phyloP scores from a whole-genome alignment of 148 eudicot species.

The Camellia lanceoleosa region DNA sequence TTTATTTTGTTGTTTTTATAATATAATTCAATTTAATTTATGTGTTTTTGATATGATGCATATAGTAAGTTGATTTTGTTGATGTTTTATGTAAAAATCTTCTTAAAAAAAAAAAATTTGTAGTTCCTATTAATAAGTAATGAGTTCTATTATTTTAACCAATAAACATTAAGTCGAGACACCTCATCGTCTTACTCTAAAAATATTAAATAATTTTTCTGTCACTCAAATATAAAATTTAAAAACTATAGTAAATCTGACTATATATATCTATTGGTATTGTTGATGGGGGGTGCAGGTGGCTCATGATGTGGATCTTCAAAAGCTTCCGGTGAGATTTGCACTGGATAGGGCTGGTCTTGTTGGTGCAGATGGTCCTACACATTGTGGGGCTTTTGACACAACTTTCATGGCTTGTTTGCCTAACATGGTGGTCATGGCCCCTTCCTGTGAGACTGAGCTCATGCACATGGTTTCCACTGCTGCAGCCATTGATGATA shows the following conservation, averaged over 20 bases:
- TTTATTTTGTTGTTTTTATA: not conserved
- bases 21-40: not conserved
- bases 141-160: too few relatives aligned
- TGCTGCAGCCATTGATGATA: slow-evolving; percentile 40
- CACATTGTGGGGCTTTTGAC: slow-evolving; percentile 47
- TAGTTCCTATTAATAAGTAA: too few relatives aligned
- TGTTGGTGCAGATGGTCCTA: slow-evolving; percentile 50
- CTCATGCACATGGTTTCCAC: slow-evolving; percentile 48
- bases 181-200: too few relatives aligned
- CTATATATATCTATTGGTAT: too few relatives aligned
- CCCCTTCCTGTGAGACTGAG: slow-evolving; percentile 37
- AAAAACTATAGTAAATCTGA: too few relatives aligned
- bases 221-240: too few relatives aligned
- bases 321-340: slow-evolving; percentile 42
- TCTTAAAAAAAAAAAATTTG: too few relatives aligned
- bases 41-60: too few relatives aligned
- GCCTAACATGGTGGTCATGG: slow-evolving; percentile 52
- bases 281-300: slow-evolving; percentile 19
- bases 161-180: too few relatives aligned
- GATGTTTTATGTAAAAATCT: too few relatives aligned
- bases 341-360: slow-evolving; percentile 46
- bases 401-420: slow-evolving; percentile 46
- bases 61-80: too few relatives aligned
- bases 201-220: too few relatives aligned
- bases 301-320: slow-evolving; percentile 48